Percentiles rank a stretch among this genome's conserved stretches.
These are phyloP conservation scores for Kalmusia sp. DNA, from an alignment of 2,329 filamentous ascomycete genomes.

Conservation along the genomic window DNA sequence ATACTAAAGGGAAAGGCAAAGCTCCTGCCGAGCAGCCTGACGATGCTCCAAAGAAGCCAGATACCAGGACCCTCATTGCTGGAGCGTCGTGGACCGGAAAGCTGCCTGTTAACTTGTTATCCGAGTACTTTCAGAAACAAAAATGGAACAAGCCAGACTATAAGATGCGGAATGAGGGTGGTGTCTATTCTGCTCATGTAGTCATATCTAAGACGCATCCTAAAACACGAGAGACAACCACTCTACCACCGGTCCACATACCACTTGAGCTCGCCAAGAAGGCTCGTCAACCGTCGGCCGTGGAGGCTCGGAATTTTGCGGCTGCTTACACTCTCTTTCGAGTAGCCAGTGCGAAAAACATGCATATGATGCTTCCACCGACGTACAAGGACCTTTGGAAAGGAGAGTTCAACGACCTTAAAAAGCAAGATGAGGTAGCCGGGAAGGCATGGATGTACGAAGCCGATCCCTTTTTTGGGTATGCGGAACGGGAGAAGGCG, in stretches of 20 bases:
- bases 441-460: slow-evolving; percentile 90
- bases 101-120: slow-evolving; percentile 88
- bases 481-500: slow-evolving; percentile 80
- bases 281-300: slow-evolving; percentile 75
- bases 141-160: slow-evolving; percentile 96
- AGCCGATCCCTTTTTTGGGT: slow-evolving; percentile 87
- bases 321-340: slow-evolving; percentile 91
- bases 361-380: slow-evolving; percentile 92
- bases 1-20: slow-evolving; percentile 45
- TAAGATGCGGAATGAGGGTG: slow-evolving; percentile 78
- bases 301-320: slow-evolving; percentile 92
- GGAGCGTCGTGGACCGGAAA: slow-evolving; percentile 98
- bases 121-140: slow-evolving; percentile 94
- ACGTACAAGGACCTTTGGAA: slow-evolving; percentile 92
- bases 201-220: slow-evolving; percentile 75
- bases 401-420: slow-evolving; percentile 80
- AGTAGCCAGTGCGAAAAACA: slow-evolving; percentile 93
- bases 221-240: slow-evolving; percentile 81
- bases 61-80: slow-evolving; percentile 80
- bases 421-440: slow-evolving; percentile 79
- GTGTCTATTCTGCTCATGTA: slow-evolving; percentile 81
- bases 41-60: slow-evolving; percentile 63
- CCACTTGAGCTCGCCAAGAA: slow-evolving; percentile 78
- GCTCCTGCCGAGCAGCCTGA: slow-evolving; percentile 31
- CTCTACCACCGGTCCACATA: slow-evolving; percentile 81